phyloP scores from a whole-genome alignment of 2,329 filamentous ascomycete species.

The Sclerotinia sclerotiorum region DNA sequence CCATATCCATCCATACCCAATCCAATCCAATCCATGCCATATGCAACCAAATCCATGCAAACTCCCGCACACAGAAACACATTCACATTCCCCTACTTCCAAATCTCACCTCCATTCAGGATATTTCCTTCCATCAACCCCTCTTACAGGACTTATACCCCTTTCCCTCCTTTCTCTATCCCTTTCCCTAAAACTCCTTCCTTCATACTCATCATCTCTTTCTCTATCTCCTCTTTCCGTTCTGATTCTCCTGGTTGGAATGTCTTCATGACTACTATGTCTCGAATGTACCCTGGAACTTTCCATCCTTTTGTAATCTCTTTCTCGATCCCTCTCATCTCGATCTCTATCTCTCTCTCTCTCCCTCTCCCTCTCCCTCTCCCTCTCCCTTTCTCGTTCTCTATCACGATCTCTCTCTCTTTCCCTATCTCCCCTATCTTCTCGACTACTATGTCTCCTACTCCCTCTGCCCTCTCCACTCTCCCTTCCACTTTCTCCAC shows the following conservation, averaged over 20 bases:
- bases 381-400: slow-evolving; percentile 11
- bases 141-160: slow-evolving; percentile 33
- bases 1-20: too few relatives aligned
- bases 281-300: slow-evolving; percentile 8
- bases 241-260: slow-evolving; percentile 9
- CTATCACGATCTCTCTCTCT: slow-evolving; percentile 17
- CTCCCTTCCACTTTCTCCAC: slow-evolving; percentile 20
- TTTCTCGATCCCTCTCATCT: slow-evolving; percentile 23
- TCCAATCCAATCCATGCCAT: not conserved
- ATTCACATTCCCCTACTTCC: not conserved
- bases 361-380: slow-evolving; percentile 26
- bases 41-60: not conserved
- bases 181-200: slow-evolving; percentile 27
- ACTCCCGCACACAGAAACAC: not conserved
- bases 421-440: slow-evolving; percentile 26
- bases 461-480: slow-evolving; percentile 25
- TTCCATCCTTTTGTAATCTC: slow-evolving; percentile 17
- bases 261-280: slow-evolving; percentile 22
- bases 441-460: slow-evolving; percentile 27
- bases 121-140: slow-evolving; percentile 39
- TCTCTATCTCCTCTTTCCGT: slow-evolving; percentile 29
- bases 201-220: slow-evolving; percentile 20
- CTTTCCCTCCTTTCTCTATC: slow-evolving; percentile 31
- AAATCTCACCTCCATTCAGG: slow-evolving; percentile 22
- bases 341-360: too few relatives aligned